Evolutionary conservation across 2,329 filamentous ascomycete species (phyloP).

Genomic region (Colletotrichum siamense): DNA sequence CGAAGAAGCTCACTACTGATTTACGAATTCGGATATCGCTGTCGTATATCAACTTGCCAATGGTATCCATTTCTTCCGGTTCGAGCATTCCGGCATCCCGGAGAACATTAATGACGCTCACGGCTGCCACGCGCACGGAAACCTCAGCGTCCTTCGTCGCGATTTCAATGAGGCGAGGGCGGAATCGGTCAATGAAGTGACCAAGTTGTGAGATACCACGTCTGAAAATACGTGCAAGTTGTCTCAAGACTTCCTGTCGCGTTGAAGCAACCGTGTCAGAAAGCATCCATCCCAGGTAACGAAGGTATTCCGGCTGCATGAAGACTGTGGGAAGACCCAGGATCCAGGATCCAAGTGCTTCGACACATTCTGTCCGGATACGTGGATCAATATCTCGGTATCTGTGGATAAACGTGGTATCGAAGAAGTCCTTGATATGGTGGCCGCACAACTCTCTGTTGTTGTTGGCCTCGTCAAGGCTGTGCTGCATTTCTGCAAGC

Average conservation of each 20-base stretch:
- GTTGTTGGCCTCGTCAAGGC: conserved; percentile 72
- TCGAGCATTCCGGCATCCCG: conserved; percentile 87
- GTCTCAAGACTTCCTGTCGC: conserved; percentile 84
- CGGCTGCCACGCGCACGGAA: conserved; percentile 78
- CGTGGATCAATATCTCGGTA: conserved; percentile 93
- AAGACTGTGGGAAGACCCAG: conserved; percentile 83
- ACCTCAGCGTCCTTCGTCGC: conserved; percentile 85
- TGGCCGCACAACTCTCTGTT: conserved; percentile 74
- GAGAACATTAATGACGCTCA: conserved; percentile 82
- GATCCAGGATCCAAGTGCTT: conserved; percentile 89
- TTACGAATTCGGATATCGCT: conserved; percentile 84
- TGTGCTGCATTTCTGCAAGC: conserved; percentile 74
- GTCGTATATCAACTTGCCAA: conserved; percentile 90
- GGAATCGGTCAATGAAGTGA: conserved; percentile 92
- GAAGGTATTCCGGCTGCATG: conserved; percentile 87
- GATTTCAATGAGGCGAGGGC: conserved; percentile 88
- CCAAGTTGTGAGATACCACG: conserved; percentile 83
- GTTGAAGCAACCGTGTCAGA: conserved; percentile 80
- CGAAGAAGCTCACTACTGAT: conserved; percentile 89
- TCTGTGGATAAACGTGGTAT: conserved; percentile 91
- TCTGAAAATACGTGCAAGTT: conserved; percentile 80
- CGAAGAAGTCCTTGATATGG: conserved; percentile 84
- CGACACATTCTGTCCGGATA: conserved; percentile 87
- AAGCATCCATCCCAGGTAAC: conserved; percentile 95
- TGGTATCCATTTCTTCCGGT: conserved; percentile 86